Conservation (phyloP, 805 yeast species). For the Ogataea pini region DNA sequence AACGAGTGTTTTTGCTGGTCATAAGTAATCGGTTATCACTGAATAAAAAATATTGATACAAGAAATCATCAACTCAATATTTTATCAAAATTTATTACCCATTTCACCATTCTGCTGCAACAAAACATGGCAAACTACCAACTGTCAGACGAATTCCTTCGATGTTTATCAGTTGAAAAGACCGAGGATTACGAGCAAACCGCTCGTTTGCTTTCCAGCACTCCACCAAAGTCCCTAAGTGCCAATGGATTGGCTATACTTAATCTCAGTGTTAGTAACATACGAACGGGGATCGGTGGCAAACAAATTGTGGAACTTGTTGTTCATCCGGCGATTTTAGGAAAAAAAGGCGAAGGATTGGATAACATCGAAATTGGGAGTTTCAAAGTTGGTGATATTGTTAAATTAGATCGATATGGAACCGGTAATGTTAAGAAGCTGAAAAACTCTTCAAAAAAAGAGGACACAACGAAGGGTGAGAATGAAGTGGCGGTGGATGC, state of each 20-base stretch:
- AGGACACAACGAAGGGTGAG: conserved; percentile 26
- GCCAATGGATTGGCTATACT: conserved; percentile 72
- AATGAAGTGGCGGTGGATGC: conserved; percentile 48
- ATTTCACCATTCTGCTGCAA: too few species aligned
- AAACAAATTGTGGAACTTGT: conserved; percentile 63
- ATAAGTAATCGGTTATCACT: too few species aligned
- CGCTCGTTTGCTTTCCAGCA: conserved; percentile 41
- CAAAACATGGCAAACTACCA: too few species aligned
- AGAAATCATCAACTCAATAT: too few species aligned
- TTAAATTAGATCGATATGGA: conserved; percentile 51
- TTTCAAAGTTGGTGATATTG: conserved; percentile 75
- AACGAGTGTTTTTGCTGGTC: too few species aligned
- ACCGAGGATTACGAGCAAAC: conserved; percentile 54
- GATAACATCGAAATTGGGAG: conserved; percentile 46
- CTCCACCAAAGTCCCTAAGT: conserved; percentile 67
- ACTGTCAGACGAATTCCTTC: conserved; percentile 39
- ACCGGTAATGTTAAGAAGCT: conserved; percentile 29
- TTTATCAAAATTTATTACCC: too few species aligned
- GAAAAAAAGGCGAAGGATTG: conserved; percentile 12
- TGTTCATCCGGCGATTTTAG: conserved; percentile 46
- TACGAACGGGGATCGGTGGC: conserved; percentile 81
- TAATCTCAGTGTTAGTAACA: conserved; percentile 59
- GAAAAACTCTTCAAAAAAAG: conserved; percentile 34
- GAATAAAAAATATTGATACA: too few species aligned
- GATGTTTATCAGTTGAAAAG: conserved; percentile 48